A percentile compares a stretch with the other conserved stretches of the same genome.
Conservation (phyloP, 768 basidiomycete species). For the Pleurotus djamor region DNA sequence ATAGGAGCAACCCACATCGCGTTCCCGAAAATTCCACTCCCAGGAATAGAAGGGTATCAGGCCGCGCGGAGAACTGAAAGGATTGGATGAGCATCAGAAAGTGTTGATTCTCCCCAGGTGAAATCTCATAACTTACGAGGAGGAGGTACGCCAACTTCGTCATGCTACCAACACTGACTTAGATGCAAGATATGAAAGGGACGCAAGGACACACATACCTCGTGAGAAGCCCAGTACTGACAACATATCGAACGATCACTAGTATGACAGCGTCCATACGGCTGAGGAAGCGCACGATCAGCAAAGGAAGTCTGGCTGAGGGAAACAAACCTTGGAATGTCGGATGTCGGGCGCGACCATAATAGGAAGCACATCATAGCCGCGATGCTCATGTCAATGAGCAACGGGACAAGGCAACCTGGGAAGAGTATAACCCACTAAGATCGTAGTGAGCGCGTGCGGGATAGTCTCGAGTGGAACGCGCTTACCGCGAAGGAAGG, state of each 20-base stretch:
- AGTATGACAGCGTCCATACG: constrained; percentile 2
- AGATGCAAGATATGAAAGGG: not conserved
- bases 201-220: not conserved
- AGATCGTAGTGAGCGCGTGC: not conserved
- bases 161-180: not conserved
- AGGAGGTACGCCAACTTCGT: constrained; percentile 7
- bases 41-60: constrained; percentile 6
- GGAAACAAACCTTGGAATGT: not conserved
- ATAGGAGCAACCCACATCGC: not conserved
- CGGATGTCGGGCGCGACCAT: not conserved
- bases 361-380: constrained; percentile 8
- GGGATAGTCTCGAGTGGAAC: no score
- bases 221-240: constrained; percentile 8
- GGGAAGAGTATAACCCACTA: constrained; percentile 8
- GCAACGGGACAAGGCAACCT: not conserved
- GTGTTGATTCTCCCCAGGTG: no score
- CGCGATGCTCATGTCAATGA: constrained; percentile 3
- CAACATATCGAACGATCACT: constrained; percentile 3
- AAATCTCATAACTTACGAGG: not conserved
- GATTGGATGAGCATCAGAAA: not conserved
- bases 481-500: constrained; percentile 3
- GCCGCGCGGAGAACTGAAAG: constrained; percentile 3
- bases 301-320: not conserved
- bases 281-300: not conserved
- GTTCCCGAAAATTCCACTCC: constrained; percentile 7